These are phyloP conservation scores for Penicillium sp. DNA, from an alignment of 2,329 filamentous ascomycete species.

Conservation along the genomic window DNA sequence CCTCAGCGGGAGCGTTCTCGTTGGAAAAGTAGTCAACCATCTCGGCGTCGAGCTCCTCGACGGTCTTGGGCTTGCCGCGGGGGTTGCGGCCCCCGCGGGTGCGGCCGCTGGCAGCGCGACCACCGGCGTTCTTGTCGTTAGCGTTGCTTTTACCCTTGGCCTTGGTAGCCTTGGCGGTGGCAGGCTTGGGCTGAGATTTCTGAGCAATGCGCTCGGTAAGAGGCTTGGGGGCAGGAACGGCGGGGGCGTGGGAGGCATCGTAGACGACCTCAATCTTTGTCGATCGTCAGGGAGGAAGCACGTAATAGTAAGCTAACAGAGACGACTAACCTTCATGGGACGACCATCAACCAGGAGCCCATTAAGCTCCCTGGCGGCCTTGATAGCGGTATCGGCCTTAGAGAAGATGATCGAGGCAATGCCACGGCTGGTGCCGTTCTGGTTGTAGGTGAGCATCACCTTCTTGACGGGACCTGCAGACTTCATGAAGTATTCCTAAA, in stretches of 20 bases:
- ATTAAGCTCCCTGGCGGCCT: conserved; percentile 79
- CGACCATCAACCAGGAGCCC: conserved; percentile 84
- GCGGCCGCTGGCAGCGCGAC: conserved; percentile 37
- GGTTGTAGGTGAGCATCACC: conserved; percentile 87
- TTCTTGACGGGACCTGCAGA: conserved; percentile 86
- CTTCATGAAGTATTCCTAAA: conserved; percentile 92
- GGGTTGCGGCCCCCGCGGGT: conserved; percentile 52
- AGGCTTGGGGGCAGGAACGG: conserved; percentile 63
- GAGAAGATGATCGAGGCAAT: conserved; percentile 85
- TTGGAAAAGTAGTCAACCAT: conserved; percentile 89
- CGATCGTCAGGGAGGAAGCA: conserved; percentile 2
- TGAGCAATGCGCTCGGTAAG: conserved; percentile 78
- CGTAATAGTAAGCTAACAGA: background rate
- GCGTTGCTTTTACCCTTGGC: background rate
- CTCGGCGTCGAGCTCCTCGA: conserved; percentile 91
- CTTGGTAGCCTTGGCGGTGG: conserved; percentile 64
- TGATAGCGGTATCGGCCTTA: conserved; percentile 74
- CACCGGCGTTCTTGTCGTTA: conserved; percentile 5
- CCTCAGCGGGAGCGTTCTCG: conserved; percentile 38
- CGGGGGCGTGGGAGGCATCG: conserved; percentile 66
- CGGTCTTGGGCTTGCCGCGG: conserved; percentile 75
- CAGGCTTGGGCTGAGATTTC: conserved; percentile 77
- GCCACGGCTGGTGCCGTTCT: conserved; percentile 84
- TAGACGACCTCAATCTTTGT: conserved; percentile 82
- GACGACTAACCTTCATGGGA: conserved; percentile 71